phyloP scores from a whole-genome alignment of 208 protist genomes.

The Angomonas deanei region DNA sequence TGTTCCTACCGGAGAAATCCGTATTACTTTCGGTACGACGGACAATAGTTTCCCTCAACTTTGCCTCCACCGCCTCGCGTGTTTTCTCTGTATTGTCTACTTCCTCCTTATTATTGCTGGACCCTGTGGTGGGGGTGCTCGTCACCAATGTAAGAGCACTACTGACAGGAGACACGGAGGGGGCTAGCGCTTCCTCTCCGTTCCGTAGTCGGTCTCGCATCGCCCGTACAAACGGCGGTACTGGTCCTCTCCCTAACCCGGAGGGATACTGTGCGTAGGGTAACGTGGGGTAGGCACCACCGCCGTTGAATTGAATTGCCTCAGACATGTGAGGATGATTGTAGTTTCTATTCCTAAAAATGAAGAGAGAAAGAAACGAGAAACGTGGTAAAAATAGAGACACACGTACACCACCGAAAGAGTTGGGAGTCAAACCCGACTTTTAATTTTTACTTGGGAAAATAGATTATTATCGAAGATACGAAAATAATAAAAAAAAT shows the following conservation, averaged over 20 bases:
- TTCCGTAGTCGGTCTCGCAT: not conserved
- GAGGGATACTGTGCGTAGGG: conserved; percentile 59
- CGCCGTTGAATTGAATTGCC: conserved; percentile 32
- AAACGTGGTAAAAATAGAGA: not conserved
- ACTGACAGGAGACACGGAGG: too few relatives aligned
- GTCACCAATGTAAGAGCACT: too few relatives aligned
- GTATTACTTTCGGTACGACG: conserved; percentile 1
- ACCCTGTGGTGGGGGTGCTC: too few relatives aligned
- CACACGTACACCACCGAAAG: too few relatives aligned
- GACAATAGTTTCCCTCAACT: conserved; percentile 9
- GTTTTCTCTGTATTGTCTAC: conserved; percentile 36
- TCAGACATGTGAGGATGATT: not conserved
- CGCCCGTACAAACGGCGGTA: not conserved
- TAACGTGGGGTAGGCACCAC: conserved; percentile 62
- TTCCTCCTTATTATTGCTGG: not conserved
- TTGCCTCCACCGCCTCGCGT: conserved; percentile 19
- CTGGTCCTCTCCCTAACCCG: conserved; percentile 29
- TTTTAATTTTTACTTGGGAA: too few relatives aligned
- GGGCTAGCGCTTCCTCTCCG: not conserved
- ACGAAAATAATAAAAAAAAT: conserved; percentile 7
- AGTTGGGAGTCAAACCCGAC: too few relatives aligned
- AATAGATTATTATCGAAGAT: not conserved
- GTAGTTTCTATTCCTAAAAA: conserved; percentile 1
- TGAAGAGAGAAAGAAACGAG: not conserved
- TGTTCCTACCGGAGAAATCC: conserved; percentile 28